Percentiles rank a stretch among this genome's conserved stretches.
Conservation (phyloP, 2,329 filamentous ascomycete genomes). For the Calonectria fujianensis region DNA sequence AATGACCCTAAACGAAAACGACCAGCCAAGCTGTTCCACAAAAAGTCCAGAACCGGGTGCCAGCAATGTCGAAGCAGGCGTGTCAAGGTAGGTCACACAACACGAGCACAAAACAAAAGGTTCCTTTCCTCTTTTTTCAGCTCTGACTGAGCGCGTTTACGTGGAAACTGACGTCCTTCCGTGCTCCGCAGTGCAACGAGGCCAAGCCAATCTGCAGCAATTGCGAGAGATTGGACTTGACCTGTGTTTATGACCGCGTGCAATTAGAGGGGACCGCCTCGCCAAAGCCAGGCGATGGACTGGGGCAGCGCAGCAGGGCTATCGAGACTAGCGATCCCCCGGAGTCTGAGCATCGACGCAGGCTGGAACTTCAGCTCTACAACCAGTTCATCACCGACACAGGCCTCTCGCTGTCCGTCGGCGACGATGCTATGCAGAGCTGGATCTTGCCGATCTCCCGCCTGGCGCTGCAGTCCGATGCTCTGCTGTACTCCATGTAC, state of each 20-base stretch:
- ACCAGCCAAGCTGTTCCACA: conserved; percentile 38
- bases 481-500: conserved; percentile 29
- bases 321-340: conserved; percentile 26
- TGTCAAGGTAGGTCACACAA: conserved; percentile 29
- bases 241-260: conserved; percentile 35
- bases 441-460: conserved; percentile 18
- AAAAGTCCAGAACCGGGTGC: conserved; percentile 38
- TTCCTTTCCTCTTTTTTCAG: no score
- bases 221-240: conserved; percentile 29
- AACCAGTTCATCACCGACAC: conserved; percentile 29
- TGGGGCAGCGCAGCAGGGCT: background rate
- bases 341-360: conserved; percentile 34
- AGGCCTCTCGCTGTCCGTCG: conserved; percentile 22
- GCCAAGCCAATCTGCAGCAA: conserved; percentile 36
- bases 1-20: conserved; percentile 26
- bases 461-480: conserved; percentile 26
- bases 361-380: conserved; percentile 33
- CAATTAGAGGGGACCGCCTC: background rate
- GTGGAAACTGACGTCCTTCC: background rate
- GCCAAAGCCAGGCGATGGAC: conserved; percentile 1
- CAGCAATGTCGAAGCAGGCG: conserved; percentile 38
- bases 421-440: background rate
- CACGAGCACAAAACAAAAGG: background rate
- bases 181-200: conserved; percentile 30
- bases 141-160: background rate